Conservation (phyloP, 495 filamentous ascomycete genomes). For the Clavariopsis aquatica region DNA sequence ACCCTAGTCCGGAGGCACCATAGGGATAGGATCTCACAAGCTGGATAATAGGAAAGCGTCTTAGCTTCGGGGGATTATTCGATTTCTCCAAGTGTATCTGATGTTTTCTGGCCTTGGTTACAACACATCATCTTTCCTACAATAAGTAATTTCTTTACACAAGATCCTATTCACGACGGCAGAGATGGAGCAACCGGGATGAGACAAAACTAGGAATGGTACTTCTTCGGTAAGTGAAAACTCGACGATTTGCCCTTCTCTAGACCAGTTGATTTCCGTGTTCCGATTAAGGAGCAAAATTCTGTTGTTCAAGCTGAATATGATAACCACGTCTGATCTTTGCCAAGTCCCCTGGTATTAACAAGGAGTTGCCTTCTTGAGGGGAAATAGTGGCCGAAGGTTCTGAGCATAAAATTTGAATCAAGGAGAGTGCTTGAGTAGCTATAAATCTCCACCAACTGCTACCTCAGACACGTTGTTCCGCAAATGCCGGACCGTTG, state of each 20-base stretch:
- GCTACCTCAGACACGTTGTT: not conserved
- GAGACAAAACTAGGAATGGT: not conserved
- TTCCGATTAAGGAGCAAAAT: not conserved
- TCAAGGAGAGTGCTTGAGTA: not conserved
- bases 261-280: conserved; percentile 23
- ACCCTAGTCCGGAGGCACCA: no score
- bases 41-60: conserved; percentile 32
- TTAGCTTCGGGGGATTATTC: conserved; percentile 27
- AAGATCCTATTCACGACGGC: conserved; percentile 28
- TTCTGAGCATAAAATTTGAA: not conserved
- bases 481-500: not conserved
- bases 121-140: conserved; percentile 35
- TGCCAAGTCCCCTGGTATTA: not conserved
- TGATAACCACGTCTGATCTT: conserved; percentile 1
- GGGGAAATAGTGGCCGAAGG: not conserved
- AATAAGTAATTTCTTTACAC: conserved; percentile 27
- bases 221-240: conserved; percentile 7
- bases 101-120: not conserved
- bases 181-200: conserved; percentile 5
- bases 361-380: not conserved
- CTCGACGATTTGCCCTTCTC: conserved; percentile 18
- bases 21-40: conserved; percentile 28
- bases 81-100: conserved; percentile 26
- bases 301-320: not conserved
- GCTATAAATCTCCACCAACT: not conserved